These are phyloP conservation scores for Ballota nigra DNA, from an alignment of 257 asterid species.

Conservation along the genomic window DNA sequence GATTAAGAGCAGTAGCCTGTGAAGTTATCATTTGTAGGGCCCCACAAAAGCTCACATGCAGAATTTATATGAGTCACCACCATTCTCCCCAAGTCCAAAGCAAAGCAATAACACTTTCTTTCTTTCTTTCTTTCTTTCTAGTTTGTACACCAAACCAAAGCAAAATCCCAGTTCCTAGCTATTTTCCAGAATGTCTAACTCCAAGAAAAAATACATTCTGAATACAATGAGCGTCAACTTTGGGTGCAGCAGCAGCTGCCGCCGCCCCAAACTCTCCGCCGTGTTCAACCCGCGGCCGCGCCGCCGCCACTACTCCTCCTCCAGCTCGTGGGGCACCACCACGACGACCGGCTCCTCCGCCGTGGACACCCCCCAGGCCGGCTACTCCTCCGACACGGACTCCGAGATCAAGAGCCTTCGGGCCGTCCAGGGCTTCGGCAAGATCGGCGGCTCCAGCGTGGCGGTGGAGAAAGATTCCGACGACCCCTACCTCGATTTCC, in stretches of 20 bases:
- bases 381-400: conserved; percentile 50
- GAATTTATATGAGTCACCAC: conserved; percentile 33
- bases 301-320: conserved; percentile 35
- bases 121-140: too few species aligned
- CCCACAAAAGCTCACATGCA: conserved; percentile 35
- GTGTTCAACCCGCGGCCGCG: conserved; percentile 50
- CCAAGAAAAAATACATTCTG: conserved; percentile 45
- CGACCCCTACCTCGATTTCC: conserved; percentile 85
- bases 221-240: conserved; percentile 41
- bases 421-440: conserved; percentile 75
- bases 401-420: conserved; percentile 52
- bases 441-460: conserved; percentile 63
- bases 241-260: conserved; percentile 69
- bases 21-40: conserved; percentile 19
- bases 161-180: background rate
- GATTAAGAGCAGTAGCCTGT: background rate
- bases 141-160: background rate
- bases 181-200: conserved; percentile 41
- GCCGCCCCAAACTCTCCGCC: conserved; percentile 55
- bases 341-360: conserved; percentile 49
- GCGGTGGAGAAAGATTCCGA: conserved; percentile 93
- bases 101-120: background rate
- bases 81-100: conserved; percentile 13
- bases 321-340: conserved; percentile 54
- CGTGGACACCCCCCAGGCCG: conserved; percentile 36